Percentiles rank a stretch among this genome's conserved stretches.
These are phyloP conservation scores for Cicer pinnatifidum DNA, from an alignment of 306 rosid species.

Conservation along the genomic window DNA sequence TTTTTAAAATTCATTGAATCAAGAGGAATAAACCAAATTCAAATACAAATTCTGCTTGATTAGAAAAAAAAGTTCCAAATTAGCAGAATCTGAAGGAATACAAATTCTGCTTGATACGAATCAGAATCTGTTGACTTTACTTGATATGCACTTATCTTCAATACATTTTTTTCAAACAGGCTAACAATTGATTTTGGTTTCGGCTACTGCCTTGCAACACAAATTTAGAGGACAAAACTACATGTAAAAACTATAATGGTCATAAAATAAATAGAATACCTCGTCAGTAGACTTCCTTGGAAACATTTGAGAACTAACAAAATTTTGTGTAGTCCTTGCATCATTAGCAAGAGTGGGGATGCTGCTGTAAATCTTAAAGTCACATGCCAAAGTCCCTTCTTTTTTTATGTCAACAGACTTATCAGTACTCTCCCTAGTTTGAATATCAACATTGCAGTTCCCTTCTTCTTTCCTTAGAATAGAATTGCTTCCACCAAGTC, in stretches of 20 bases:
- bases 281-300: conserved; percentile 35
- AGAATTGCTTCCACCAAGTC: conserved; percentile 46
- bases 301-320: conserved; percentile 30
- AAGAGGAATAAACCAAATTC: too few species aligned
- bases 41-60: too few species aligned
- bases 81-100: too few species aligned
- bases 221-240: conserved; percentile 11
- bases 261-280: conserved; percentile 39
- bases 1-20: neutral
- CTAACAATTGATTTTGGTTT: neutral
- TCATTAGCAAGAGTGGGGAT: conserved; percentile 43
- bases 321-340: conserved; percentile 32
- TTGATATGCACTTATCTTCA: too few species aligned
- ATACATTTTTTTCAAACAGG: conserved; percentile 1
- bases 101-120: too few species aligned
- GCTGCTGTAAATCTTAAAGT: conserved; percentile 44
- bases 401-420: conserved; percentile 46
- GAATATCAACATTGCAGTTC: conserved; percentile 50
- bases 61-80: too few species aligned
- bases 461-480: conserved; percentile 48
- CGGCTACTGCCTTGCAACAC: neutral
- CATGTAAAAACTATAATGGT: neutral
- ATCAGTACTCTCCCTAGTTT: conserved; percentile 45
- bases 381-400: conserved; percentile 43
- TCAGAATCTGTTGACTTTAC: too few species aligned